Evolutionary conservation across 1,284 basidiomycete species (phyloP).

Genomic region (Rhizopogon hawkerae): DNA sequence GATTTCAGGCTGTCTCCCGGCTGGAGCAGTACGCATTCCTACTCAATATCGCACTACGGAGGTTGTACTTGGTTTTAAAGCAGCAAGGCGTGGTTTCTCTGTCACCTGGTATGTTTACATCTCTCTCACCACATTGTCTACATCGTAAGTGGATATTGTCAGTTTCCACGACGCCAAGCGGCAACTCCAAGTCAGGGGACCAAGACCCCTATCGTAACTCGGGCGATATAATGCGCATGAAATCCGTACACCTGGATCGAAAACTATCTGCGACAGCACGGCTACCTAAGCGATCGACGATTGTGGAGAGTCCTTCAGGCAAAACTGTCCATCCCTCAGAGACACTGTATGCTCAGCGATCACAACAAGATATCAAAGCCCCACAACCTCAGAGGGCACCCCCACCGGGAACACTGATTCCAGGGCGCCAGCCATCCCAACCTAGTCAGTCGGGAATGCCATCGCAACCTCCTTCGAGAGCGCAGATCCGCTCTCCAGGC

Average conservation of each 20-base stretch:
- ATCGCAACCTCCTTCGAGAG: conserved; percentile 30
- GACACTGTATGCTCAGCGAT: conserved; percentile 33
- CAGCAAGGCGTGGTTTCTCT: conserved; percentile 85
- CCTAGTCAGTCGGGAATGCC: conserved; percentile 28
- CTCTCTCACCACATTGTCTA: conserved; percentile 10
- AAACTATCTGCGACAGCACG: conserved; percentile 91
- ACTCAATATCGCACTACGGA: conserved; percentile 88
- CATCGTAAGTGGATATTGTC: conserved; percentile 11
- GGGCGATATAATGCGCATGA: conserved; percentile 90
- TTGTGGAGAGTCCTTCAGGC: conserved; percentile 93
- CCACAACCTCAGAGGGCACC: conserved; percentile 30
- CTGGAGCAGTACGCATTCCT: conserved; percentile 98
- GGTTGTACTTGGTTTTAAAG: conserved; percentile 86
- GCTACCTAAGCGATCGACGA: conserved; percentile 87
- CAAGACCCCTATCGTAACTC: conserved; percentile 77
- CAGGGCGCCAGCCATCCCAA: conserved; percentile 27
- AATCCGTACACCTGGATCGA: conserved; percentile 86
- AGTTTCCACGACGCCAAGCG: conserved; percentile 29
- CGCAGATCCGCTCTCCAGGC: conserved; percentile 33
- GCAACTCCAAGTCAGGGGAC: conserved; percentile 31
- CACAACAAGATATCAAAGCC: conserved; percentile 26
- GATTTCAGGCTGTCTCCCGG: conserved; percentile 88
- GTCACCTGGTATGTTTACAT: conserved; percentile 51
- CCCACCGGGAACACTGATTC: conserved; percentile 25
- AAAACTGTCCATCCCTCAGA: conserved; percentile 70